A percentile compares a stretch with the other conserved stretches of the same genome.
These are phyloP conservation scores for Alloascoidea africana DNA, from an alignment of 805 yeast genomes.

Conservation along the genomic window DNA sequence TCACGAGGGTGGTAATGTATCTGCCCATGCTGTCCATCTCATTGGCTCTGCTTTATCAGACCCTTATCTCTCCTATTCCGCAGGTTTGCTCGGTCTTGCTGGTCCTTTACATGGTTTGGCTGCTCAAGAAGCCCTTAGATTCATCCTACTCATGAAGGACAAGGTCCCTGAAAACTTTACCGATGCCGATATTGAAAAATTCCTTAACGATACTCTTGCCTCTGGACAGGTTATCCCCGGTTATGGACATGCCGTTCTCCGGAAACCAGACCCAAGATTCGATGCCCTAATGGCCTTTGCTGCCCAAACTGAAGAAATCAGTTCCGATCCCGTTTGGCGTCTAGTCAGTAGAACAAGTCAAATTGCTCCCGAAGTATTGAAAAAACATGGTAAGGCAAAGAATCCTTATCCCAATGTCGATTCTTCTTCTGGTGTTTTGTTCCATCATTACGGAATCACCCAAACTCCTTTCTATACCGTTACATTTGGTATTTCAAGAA, in stretches of 20 bases:
- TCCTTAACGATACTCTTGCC: conserved; percentile 44
- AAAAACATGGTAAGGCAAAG: conserved; percentile 51
- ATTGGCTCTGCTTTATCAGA: conserved; percentile 54
- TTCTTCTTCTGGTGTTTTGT: conserved; percentile 46
- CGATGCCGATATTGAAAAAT: conserved; percentile 31
- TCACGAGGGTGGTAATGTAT: conserved; percentile 55
- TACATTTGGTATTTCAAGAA: conserved; percentile 52
- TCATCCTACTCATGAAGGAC: conserved; percentile 34
- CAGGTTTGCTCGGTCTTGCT: conserved; percentile 54
- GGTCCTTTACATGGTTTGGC: conserved; percentile 62
- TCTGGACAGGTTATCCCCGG: conserved; percentile 56
- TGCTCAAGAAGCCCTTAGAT: conserved; percentile 54
- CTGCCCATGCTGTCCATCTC: conserved; percentile 50
- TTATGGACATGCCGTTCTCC: conserved; percentile 56
- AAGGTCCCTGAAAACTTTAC: conserved; percentile 10
- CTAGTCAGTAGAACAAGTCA: conserved; percentile 40
- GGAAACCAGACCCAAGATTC: conserved; percentile 55
- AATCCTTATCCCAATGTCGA: conserved; percentile 62
- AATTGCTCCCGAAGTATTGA: conserved; percentile 46
- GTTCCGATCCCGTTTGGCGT: conserved; percentile 36
- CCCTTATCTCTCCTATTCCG: conserved; percentile 45
- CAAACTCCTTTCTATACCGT: conserved; percentile 50
- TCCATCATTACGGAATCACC: conserved; percentile 48
- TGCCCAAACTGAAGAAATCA: conserved; percentile 25
- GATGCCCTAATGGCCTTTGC: conserved; percentile 48